Evolutionary conservation across 1,284 basidiomycete species (phyloP), one percentile per base, ranked within the genome.

Genomic region (Tylopilus orsonianus): DNA sequence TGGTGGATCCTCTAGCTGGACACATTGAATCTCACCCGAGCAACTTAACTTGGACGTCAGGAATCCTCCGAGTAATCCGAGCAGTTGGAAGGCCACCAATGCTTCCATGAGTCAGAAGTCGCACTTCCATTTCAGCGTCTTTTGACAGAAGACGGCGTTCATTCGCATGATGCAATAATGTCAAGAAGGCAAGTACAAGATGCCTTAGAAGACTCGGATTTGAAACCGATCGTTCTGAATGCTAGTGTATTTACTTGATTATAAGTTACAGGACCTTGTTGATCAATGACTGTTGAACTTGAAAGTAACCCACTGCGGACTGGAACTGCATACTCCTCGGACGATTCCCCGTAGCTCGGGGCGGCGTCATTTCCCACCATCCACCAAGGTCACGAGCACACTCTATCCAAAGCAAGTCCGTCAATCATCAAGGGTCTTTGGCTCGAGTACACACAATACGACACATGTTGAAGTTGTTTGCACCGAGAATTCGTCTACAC

Each of bases 101-200:
- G 40, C 35, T 54, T 53, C 45, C 42, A 56, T 56, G 38, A 39
- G 38, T 24, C n/a, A n/a, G n/a, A n/a, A 38, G 26, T 18, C 8
- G 41, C 30, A 39, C 53, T 53, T 58, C 46, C 59, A 59, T 61
- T 56, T 22, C 41, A 43, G 12, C 41, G 24, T 33, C 29, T 38
- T 44, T 18, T 30, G 22, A 16, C 40, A 36, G 19, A 46, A 42
- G 44, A 59, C 55, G 54, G 59, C 57, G 59, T 61, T 63, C 59
- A 61, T 63, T 35, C 30, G 18, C 9, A 12, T 24, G 43, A 33
- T 34, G 46, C 23, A 32, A 30, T 30, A 13, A 30, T 14, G 14
- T 30, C 29, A 30, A 14, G 7, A 13, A 30, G 8, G 29, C 29
- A 14, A 7, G 13, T 27, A 32, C 33, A 24, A 30, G 33, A 26